These are phyloP conservation scores for Elsinoe australis DNA, from an alignment of 2,329 filamentous ascomycete genomes.

Conservation along the genomic window DNA sequence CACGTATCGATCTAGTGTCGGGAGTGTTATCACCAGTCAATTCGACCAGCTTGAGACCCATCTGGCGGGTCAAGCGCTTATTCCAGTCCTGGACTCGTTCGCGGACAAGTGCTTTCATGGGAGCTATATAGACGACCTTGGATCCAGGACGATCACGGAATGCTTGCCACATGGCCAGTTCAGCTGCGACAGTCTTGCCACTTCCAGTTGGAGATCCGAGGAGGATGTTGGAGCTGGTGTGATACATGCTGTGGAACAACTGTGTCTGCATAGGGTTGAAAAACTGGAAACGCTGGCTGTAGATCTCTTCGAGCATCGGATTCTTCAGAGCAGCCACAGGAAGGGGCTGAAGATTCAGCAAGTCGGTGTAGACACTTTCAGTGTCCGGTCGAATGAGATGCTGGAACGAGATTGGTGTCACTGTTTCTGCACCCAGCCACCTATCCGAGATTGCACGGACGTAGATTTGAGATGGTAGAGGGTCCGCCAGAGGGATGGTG, in stretches of 20 bases:
- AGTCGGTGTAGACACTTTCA: slow-evolving; percentile 91
- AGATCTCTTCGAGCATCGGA: slow-evolving; percentile 76
- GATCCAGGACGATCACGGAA: slow-evolving; percentile 90
- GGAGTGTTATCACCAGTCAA: slow-evolving; percentile 97
- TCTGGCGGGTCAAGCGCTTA: slow-evolving; percentile 66
- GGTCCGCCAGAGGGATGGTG: slow-evolving; percentile 89
- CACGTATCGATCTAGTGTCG: slow-evolving; percentile 87
- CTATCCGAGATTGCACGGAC: slow-evolving; percentile 89
- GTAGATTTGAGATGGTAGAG: slow-evolving; percentile 90
- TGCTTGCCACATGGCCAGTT: slow-evolving; percentile 99
- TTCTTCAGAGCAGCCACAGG: slow-evolving; percentile 84
- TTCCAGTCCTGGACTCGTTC: slow-evolving; percentile 96
- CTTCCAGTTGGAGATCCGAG: slow-evolving; percentile 93
- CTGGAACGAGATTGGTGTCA: slow-evolving; percentile 92
- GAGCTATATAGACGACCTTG: slow-evolving; percentile 97
- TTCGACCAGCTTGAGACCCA: slow-evolving; percentile 87
- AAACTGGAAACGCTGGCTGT: slow-evolving; percentile 80
- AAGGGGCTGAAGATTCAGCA: slow-evolving; percentile 84
- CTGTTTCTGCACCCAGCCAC: slow-evolving; percentile 94
- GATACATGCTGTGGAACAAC: slow-evolving; percentile 93
- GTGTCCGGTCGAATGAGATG: slow-evolving; percentile 96
- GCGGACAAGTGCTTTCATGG: slow-evolving; percentile 96
- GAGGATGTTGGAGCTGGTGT: slow-evolving; percentile 84
- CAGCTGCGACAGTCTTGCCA: slow-evolving; percentile 93
- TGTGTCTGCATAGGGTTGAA: slow-evolving; percentile 99